These are phyloP conservation scores for Coemansia sp. DNA, from an alignment of 192 early-diverging fungal species.

Conservation along the genomic window DNA sequence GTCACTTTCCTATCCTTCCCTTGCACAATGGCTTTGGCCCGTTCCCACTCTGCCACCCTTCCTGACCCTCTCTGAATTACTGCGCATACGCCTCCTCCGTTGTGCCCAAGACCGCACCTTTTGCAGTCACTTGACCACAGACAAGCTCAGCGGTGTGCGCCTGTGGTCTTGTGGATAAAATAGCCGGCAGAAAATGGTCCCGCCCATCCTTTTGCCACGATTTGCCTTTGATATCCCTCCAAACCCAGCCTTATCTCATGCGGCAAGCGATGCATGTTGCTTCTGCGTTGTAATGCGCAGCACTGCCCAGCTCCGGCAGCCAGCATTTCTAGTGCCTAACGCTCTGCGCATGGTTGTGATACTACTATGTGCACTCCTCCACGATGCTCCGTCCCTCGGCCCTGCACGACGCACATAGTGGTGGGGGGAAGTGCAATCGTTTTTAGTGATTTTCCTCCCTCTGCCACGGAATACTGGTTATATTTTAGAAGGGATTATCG, in stretches of 20 bases:
- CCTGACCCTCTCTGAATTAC: not conserved
- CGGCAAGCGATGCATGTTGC: not conserved
- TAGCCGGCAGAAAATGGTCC: not conserved
- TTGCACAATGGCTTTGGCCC: slow-evolving; percentile 10
- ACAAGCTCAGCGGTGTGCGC: not conserved
- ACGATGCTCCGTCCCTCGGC: not conserved
- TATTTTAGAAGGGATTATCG: slow-evolving; percentile 9
- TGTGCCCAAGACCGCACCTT: not conserved
- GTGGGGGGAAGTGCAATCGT: not conserved
- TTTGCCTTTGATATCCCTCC: not conserved
- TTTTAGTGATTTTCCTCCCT: slow-evolving; percentile 1
- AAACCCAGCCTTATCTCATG: not conserved
- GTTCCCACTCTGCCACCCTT: not conserved
- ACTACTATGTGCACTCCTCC: not conserved
- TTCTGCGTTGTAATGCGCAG: not conserved
- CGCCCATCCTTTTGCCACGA: not conserved
- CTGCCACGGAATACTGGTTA: slow-evolving; percentile 2
- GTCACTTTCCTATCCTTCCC: not conserved
- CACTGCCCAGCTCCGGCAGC: not conserved
- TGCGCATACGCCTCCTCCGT: not conserved
- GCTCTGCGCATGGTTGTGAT: not conserved
- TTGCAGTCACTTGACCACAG: not conserved
- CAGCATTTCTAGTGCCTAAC: not conserved
- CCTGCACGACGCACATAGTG: slow-evolving; percentile 2
- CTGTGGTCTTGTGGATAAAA: not conserved